Evolutionary conservation across 192 early-diverging fungal genomes (phyloP), one percentile per base, ranked within the genome.

Genomic region (Coemansia sp.): DNA sequence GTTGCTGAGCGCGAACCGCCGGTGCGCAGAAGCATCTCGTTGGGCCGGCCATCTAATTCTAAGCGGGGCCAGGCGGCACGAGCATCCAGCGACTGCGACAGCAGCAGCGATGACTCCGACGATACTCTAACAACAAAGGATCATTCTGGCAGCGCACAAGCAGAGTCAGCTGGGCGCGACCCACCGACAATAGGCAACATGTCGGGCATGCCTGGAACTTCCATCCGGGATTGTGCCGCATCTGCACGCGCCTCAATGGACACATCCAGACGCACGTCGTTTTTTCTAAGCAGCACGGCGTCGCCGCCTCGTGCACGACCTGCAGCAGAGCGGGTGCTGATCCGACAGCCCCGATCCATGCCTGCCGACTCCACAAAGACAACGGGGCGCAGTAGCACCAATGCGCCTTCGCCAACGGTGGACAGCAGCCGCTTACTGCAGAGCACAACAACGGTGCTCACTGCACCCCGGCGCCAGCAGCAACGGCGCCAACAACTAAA

Each of bases 101-200:
- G 50, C 45, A 59, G 61, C 44, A 41, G 65, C 46, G 72, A 55
- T 21, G 74, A 78, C 50, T 78, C 74, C 10, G 74, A 78, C 56
- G 68, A 66, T 40, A 78, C 74, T 23, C 55, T 78, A 37, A 65
- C 64, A 23, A 46, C 62, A 31, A 59, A 42, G 28, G 42, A 50
- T 12, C 30, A 48, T 15, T 39, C 40, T 20, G 50, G 26, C 14
- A 31, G 35, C 16, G 43, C 50, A 35, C 30, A 50, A 26, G 33
- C 59, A n/a, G 41, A 53, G 59, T 38, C 48, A 52, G 46, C 49
- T 52, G 59, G 50, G 18, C 9, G 23, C 55, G 40, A 9, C 16
- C 31, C n/a, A 5, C 55, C 26, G 57, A 58, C 57, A 45, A 48
- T 36, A 11, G 8, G 26, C 59, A 19, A 9, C 50, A 12, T 6